Conservation (phyloP, 352 stramenopile genomes). For the Phytopythium boreale region DNA sequence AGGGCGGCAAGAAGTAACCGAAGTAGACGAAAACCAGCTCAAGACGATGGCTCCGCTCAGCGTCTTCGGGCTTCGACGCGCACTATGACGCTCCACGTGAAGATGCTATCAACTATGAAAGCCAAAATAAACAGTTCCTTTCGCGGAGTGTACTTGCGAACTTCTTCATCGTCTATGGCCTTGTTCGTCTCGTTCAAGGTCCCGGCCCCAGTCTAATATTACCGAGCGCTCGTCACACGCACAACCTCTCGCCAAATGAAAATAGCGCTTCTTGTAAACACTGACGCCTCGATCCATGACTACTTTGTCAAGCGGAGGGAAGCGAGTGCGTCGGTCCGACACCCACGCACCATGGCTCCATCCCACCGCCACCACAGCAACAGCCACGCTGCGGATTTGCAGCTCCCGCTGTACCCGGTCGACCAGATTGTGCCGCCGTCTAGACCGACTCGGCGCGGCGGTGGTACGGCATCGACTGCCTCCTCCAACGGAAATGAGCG, state of each 20-base stretch:
- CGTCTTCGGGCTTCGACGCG: neutral
- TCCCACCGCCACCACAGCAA: neutral
- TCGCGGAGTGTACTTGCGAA: neutral
- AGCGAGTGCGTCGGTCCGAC: too few species aligned
- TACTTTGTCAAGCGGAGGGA: neutral
- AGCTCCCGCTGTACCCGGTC: conserved; percentile 5
- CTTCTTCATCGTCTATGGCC: neutral
- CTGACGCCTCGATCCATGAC: neutral
- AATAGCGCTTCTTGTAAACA: neutral
- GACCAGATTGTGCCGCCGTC: neutral
- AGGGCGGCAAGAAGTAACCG: conserved; percentile 54
- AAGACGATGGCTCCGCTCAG: neutral
- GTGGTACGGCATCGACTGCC: neutral
- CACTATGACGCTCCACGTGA: neutral
- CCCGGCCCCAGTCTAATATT: too few species aligned
- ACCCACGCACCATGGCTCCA: neutral
- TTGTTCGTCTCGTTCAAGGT: neutral
- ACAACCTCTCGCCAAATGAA: neutral
- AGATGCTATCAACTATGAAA: neutral
- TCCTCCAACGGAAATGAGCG: conserved; percentile 2
- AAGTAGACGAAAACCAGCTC: neutral
- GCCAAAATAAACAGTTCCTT: neutral
- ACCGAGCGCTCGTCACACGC: neutral
- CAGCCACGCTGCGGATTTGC: neutral
- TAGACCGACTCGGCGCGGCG: neutral